These are phyloP conservation scores for Mycena pura DNA, from an alignment of 768 basidiomycete species.

Conservation along the genomic window DNA sequence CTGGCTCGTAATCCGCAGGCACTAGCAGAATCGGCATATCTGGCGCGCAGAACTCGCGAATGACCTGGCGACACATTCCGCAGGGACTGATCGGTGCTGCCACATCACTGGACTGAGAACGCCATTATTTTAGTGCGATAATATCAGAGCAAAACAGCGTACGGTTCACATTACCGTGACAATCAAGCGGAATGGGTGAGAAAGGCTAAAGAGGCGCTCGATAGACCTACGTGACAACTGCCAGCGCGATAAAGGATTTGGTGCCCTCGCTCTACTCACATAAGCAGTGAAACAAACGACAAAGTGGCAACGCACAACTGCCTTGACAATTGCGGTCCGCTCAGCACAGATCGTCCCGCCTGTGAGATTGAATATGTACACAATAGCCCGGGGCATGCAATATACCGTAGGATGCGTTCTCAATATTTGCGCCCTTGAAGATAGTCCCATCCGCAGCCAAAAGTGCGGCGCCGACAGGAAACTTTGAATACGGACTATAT, in stretches of 20 bases:
- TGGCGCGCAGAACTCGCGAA: slow-evolving; percentile 83
- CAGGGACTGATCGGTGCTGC: slow-evolving; percentile 78
- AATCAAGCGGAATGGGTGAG: too few relatives aligned
- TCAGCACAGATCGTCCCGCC: slow-evolving; percentile 95
- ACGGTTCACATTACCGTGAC: too few relatives aligned
- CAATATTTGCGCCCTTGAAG: slow-evolving; percentile 85
- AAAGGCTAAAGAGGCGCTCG: neutral
- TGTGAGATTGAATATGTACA: slow-evolving; percentile 35
- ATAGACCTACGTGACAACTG: slow-evolving; percentile 73
- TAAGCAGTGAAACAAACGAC: neutral
- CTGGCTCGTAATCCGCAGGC: slow-evolving; percentile 64
- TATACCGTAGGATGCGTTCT: slow-evolving; percentile 93
- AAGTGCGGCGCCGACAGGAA: slow-evolving; percentile 92
- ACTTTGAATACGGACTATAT: slow-evolving; percentile 89
- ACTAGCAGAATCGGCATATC: slow-evolving; percentile 78
- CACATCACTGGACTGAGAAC: slow-evolving; percentile 66
- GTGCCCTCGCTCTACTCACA: slow-evolving; percentile 78
- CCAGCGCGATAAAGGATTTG: slow-evolving; percentile 73
- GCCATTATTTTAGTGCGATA: too few relatives aligned
- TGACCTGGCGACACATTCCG: slow-evolving; percentile 88
- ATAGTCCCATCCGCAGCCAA: slow-evolving; percentile 72
- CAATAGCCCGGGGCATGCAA: neutral
- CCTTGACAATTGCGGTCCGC: slow-evolving; percentile 94
- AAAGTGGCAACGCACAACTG: slow-evolving; percentile 64
- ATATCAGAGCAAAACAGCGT: too few relatives aligned